These are phyloP conservation scores for Boeremia exigua DNA, from an alignment of 2,329 filamentous ascomycete species.

Conservation along the genomic window DNA sequence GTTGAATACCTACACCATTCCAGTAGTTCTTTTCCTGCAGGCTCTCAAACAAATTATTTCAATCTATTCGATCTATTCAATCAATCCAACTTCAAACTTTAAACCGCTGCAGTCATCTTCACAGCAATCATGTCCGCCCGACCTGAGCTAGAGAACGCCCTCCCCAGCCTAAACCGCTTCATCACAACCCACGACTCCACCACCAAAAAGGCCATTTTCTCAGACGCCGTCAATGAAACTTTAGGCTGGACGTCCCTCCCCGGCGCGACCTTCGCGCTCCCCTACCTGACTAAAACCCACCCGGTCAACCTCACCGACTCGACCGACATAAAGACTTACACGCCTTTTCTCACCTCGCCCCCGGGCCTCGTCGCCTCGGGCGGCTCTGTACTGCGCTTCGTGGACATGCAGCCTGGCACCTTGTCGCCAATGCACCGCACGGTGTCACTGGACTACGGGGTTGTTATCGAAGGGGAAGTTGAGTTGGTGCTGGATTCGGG, in stretches of 20 bases:
- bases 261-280: constrained; percentile 51
- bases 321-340: constrained; percentile 56
- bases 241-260: constrained; percentile 28
- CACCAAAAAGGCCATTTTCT: constrained; percentile 45
- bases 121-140: constrained; percentile 22
- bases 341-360: constrained; percentile 50
- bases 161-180: constrained; percentile 41
- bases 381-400: constrained; percentile 54
- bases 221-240: constrained; percentile 32
- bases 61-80: no score
- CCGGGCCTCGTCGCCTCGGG: constrained; percentile 57
- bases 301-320: constrained; percentile 55
- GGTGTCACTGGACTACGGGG: constrained; percentile 47
- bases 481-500: constrained; percentile 47
- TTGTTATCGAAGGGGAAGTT: constrained; percentile 48
- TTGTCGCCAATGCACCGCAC: constrained; percentile 49
- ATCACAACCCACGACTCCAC: constrained; percentile 46
- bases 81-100: not conserved
- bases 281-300: constrained; percentile 56
- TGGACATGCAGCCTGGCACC: constrained; percentile 41
- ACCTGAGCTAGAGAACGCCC: constrained; percentile 24
- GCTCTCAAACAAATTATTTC: no score
- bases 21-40: no score
- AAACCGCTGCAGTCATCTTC: not conserved
- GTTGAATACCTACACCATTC: no score